These are phyloP conservation scores for Calamus simplicifolius DNA, from an alignment of 176 grass and related monocot genomes.

Conservation along the genomic window DNA sequence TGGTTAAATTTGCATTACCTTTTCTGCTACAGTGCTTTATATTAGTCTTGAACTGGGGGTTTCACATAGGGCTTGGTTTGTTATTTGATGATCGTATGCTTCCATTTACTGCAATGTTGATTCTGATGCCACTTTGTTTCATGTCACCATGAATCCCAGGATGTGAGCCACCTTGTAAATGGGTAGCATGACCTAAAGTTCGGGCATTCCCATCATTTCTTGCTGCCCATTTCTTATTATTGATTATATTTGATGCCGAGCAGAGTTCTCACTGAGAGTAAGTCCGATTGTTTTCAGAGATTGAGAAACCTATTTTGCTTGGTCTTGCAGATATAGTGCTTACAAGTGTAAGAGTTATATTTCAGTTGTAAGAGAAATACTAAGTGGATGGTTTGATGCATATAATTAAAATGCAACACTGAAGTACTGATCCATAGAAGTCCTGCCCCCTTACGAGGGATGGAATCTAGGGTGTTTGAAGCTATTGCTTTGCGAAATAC, in stretches of 20 bases:
- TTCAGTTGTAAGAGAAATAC: too few species aligned
- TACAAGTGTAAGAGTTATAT: conserved; percentile 2
- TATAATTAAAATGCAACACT: too few species aligned
- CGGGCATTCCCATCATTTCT: not conserved
- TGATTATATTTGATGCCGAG: conserved; percentile 31
- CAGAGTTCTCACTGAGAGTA: conserved; percentile 38
- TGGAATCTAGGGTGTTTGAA: conserved; percentile 38
- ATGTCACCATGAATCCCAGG: not conserved
- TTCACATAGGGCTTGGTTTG: too few species aligned
- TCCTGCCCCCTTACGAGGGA: conserved; percentile 43
- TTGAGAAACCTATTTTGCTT: conserved; percentile 54
- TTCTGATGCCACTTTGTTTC: conserved; percentile 1
- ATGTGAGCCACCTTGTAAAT: not conserved
- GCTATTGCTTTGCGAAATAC: conserved; percentile 64
- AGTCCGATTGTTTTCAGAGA: conserved; percentile 41
- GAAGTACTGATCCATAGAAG: not conserved
- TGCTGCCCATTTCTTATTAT: conserved; percentile 2
- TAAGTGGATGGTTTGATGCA: too few species aligned
- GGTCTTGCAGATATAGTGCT: conserved; percentile 31
- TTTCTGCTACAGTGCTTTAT: too few species aligned
- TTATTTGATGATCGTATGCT: not conserved
- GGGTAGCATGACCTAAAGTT: not conserved
- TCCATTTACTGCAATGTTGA: not conserved
- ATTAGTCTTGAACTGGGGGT: too few species aligned
- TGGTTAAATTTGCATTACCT: too few species aligned